These are phyloP conservation scores for Telfairia occidentalis DNA, from an alignment of 331 rosid species.

Conservation along the genomic window DNA sequence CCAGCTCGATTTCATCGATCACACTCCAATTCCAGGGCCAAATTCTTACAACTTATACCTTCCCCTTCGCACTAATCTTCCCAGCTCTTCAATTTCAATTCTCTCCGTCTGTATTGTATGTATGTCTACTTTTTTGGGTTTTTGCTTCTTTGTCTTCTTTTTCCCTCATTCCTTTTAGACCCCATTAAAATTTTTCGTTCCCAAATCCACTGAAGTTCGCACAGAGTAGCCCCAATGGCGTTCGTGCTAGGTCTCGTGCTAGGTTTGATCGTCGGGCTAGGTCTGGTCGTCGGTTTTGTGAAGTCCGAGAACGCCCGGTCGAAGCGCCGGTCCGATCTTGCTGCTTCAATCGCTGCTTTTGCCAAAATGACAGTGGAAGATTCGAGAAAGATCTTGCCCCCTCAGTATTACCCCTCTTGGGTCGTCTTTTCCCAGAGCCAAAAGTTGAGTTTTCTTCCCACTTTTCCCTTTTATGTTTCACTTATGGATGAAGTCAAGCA, in stretches of 20 bases:
- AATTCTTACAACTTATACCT: neutral
- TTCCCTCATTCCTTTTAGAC: neutral
- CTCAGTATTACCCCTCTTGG: slow-evolving; percentile 83
- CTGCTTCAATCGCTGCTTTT: slow-evolving; percentile 64
- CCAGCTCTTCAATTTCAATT: neutral
- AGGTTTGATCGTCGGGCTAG: slow-evolving; percentile 58
- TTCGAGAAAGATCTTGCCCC: slow-evolving; percentile 67
- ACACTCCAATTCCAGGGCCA: neutral
- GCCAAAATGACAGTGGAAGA: slow-evolving; percentile 77
- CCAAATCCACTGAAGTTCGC: neutral
- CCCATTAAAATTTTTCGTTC: neutral
- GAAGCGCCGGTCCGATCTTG: slow-evolving; percentile 53
- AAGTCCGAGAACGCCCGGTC: slow-evolving; percentile 58
- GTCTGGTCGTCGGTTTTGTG: slow-evolving; percentile 48
- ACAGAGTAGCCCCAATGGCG: slow-evolving; percentile 30
- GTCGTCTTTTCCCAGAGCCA: slow-evolving; percentile 71
- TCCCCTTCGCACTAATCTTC: neutral
- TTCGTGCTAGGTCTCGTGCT: slow-evolving; percentile 60
- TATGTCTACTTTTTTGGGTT: neutral
- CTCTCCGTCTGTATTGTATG: neutral
- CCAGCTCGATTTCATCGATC: slow-evolving; percentile 4
- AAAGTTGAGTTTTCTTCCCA: slow-evolving; percentile 38
- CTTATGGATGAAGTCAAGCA: neutral
- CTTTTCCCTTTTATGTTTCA: neutral
- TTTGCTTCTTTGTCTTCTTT: neutral